Evolutionary conservation across 768 basidiomycete species (phyloP).

Genomic region (Trametes elegans): DNA sequence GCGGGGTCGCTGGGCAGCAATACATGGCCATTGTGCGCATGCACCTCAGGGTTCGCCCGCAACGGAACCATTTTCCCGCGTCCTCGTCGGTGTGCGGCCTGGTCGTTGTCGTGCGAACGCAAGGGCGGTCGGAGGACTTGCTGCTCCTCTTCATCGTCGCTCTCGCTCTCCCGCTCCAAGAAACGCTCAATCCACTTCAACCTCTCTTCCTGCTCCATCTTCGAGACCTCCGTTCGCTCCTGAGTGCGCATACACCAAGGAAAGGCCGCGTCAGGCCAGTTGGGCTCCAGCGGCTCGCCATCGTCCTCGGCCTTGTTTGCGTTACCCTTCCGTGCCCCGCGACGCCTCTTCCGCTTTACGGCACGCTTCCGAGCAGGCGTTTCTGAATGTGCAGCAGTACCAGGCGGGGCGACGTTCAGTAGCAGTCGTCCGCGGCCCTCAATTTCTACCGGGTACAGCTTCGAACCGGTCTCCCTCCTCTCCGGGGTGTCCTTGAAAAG

Average conservation of each 20-base stretch:
- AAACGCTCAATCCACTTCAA: conserved; percentile 68
- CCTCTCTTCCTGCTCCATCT: conserved; percentile 57
- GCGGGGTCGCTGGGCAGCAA: conserved; percentile 66
- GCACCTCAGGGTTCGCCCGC: conserved; percentile 37
- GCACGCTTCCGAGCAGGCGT: conserved; percentile 37
- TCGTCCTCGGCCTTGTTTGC: conserved; percentile 25
- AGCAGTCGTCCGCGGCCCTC: conserved; percentile 71
- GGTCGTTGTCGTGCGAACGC: conserved; percentile 26
- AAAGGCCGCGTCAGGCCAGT: conserved; percentile 79
- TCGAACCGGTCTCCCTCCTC: conserved; percentile 32
- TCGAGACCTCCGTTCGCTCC: conserved; percentile 49
- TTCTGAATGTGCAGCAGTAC: conserved; percentile 30
- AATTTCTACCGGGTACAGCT: conserved; percentile 60
- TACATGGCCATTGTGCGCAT: conserved; percentile 25
- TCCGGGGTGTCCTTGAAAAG: conserved; percentile 54
- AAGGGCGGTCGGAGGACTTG: conserved; percentile 35
- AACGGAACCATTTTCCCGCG: conserved; percentile 64
- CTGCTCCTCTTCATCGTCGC: conserved; percentile 37
- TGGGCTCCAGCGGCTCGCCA: conserved; percentile 44
- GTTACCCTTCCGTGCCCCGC: conserved; percentile 17
- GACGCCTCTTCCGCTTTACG: conserved; percentile 51
- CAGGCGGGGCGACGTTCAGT: conserved; percentile 52
- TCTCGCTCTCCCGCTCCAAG: conserved; percentile 70
- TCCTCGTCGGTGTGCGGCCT: conserved; percentile 38
- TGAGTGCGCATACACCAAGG: conserved; percentile 71